Evolutionary conservation across 1,284 basidiomycete species (phyloP).

Genomic region (Ustilago curta): DNA sequence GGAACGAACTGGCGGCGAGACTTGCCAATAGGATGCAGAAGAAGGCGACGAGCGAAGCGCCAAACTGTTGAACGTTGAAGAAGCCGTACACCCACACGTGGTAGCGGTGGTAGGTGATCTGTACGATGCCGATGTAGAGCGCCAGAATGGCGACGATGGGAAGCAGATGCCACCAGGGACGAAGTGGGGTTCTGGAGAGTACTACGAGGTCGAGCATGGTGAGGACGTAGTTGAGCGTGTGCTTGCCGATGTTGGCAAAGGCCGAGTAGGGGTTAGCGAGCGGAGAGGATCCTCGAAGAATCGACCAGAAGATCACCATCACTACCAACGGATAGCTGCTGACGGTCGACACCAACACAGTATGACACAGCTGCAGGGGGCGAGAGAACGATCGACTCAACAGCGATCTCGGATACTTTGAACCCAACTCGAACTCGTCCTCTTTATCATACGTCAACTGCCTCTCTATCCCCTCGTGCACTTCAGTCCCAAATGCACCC

Average conservation of each 20-base stretch:
- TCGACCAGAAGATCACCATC: slow-evolving; percentile 77
- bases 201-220: slow-evolving; percentile 76
- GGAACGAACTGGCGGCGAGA: slow-evolving; percentile 38
- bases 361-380: slow-evolving; percentile 34
- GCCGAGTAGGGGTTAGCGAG: slow-evolving; percentile 76
- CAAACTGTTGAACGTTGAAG: slow-evolving; percentile 48
- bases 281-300: slow-evolving; percentile 70
- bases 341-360: slow-evolving; percentile 43
- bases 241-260: slow-evolving; percentile 76
- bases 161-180: slow-evolving; percentile 74
- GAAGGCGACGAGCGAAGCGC: slow-evolving; percentile 30
- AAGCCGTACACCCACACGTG: slow-evolving; percentile 50
- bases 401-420: slow-evolving; percentile 34
- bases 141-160: slow-evolving; percentile 73
- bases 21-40: slow-evolving; percentile 46
- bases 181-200: slow-evolving; percentile 71
- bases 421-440: slow-evolving; percentile 24
- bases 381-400: slow-evolving; percentile 23
- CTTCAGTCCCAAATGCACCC: slow-evolving; percentile 21
- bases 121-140: slow-evolving; percentile 74
- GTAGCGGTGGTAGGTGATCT: slow-evolving; percentile 43
- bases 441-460: slow-evolving; percentile 14
- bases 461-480: slow-evolving; percentile 28
- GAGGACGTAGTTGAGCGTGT: slow-evolving; percentile 76
- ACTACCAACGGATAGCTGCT: slow-evolving; percentile 75